Evolutionary conservation across 805 yeast species (phyloP).

Genomic region (Starmerella cellae): DNA sequence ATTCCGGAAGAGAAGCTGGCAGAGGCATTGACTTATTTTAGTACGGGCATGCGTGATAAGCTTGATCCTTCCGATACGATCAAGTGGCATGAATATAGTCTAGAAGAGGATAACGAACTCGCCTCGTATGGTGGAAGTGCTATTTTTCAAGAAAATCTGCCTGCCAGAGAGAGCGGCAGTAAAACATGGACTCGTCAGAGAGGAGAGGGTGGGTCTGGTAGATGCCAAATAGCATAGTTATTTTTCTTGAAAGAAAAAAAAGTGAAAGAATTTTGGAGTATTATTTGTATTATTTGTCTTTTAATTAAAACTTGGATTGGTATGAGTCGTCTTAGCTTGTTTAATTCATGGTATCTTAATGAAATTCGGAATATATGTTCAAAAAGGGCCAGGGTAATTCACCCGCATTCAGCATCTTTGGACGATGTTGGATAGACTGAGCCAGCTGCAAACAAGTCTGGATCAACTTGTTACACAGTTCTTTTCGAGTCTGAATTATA

Average conservation of each 20-base stretch:
- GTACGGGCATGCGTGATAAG: slow-evolving; percentile 6
- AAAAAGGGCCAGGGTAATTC: neutral
- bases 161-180: slow-evolving; percentile 64
- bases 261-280: no score
- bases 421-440: slow-evolving; percentile 47
- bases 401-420: neutral
- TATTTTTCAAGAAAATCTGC: neutral
- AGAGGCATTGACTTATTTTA: slow-evolving; percentile 26
- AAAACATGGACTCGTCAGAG: slow-evolving; percentile 61
- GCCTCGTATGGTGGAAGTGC: slow-evolving; percentile 9
- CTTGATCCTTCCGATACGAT: slow-evolving; percentile 19
- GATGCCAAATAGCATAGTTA: neutral
- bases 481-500: slow-evolving; percentile 27
- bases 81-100: slow-evolving; percentile 18
- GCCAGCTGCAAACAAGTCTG: slow-evolving; percentile 78
- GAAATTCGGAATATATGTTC: no score
- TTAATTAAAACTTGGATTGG: no score
- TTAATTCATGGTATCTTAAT: no score
- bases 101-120: slow-evolving; percentile 21
- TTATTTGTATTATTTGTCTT: no score
- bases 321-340: no score
- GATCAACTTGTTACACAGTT: slow-evolving; percentile 41
- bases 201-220: slow-evolving; percentile 59
- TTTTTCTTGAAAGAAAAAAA: no score
- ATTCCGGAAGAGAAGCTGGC: slow-evolving; percentile 29